Conservation (phyloP, 306 rosid genomes). For the Trichosanthes truncata region DNA sequence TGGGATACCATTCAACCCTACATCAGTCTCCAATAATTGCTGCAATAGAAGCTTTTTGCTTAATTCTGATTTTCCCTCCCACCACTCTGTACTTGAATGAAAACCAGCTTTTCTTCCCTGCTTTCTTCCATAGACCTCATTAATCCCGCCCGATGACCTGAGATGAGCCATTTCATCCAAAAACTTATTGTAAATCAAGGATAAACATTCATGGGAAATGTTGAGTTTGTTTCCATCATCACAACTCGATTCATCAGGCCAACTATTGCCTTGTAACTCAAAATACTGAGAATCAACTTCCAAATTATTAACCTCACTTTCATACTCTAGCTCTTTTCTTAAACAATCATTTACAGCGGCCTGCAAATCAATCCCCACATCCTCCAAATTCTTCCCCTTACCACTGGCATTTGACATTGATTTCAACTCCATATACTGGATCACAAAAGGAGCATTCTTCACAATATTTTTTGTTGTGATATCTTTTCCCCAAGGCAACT, state of each 20-base stretch:
- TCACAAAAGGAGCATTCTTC: slow-evolving; percentile 47
- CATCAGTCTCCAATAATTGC: slow-evolving; percentile 49
- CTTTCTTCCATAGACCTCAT: slow-evolving; percentile 17
- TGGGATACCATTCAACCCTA: slow-evolving; percentile 60
- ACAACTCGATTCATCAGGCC: not conserved
- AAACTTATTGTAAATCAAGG: slow-evolving; percentile 37
- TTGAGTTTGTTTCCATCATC: slow-evolving; percentile 19
- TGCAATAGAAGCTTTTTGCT: slow-evolving; percentile 57
- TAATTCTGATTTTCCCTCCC: slow-evolving; percentile 70
- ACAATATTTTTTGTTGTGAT: slow-evolving; percentile 47
- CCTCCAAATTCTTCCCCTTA: slow-evolving; percentile 22
- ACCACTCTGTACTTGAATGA: slow-evolving; percentile 48
- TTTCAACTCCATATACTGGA: slow-evolving; percentile 69
- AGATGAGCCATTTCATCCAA: slow-evolving; percentile 15
- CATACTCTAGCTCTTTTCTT: slow-evolving; percentile 21
- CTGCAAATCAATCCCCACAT: slow-evolving; percentile 32
- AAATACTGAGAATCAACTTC: slow-evolving; percentile 31
- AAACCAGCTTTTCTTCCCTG: slow-evolving; percentile 14
- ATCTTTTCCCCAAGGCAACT: slow-evolving; percentile 84
- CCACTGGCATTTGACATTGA: slow-evolving; percentile 32
- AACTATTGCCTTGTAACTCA: slow-evolving; percentile 8
- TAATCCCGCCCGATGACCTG: slow-evolving; percentile 18
- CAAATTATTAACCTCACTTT: slow-evolving; percentile 5
- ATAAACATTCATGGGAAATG: slow-evolving; percentile 56
- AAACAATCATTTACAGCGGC: slow-evolving; percentile 41